Conservation (phyloP, 805 yeast species). For the Kodamaea laetipori region DNA sequence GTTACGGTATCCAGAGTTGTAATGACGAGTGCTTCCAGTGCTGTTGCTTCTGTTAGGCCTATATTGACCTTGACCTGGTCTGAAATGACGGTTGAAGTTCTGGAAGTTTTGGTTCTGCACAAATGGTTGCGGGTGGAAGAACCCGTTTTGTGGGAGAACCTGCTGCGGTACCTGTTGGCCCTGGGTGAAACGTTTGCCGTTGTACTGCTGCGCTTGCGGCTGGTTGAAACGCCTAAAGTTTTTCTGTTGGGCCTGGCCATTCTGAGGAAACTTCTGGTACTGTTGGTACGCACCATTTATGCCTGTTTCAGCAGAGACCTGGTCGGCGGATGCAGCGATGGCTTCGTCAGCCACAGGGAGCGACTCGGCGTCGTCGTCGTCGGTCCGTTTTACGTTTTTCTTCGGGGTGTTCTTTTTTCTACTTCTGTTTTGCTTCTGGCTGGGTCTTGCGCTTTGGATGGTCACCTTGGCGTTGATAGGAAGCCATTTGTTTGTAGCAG, state of each 20-base stretch:
- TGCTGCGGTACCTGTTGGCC: constrained; percentile 5
- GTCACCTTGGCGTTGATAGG: constrained; percentile 46
- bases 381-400: constrained; percentile 12
- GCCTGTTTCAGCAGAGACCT: not conserved
- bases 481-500: constrained; percentile 47
- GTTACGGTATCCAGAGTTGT: constrained; percentile 24
- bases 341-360: constrained; percentile 2
- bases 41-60: constrained; percentile 22
- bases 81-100: constrained; percentile 30
- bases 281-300: not conserved
- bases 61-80: constrained; percentile 23
- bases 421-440: constrained; percentile 24
- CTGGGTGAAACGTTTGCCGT: constrained; percentile 17
- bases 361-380: constrained; percentile 12
- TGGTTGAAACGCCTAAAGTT: constrained; percentile 31
- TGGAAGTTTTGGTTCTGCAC: constrained; percentile 26
- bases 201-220: constrained; percentile 18
- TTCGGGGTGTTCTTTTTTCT: constrained; percentile 28
- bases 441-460: constrained; percentile 38
- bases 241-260: constrained; percentile 20
- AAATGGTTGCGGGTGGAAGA: constrained; percentile 37
- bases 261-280: constrained; percentile 15
- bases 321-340: constrained; percentile 9
- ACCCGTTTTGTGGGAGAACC: constrained; percentile 19
- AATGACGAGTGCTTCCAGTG: not conserved